Conservation (phyloP, 2,329 filamentous ascomycete genomes). For the Pseudogymnoascus sp. region DNA sequence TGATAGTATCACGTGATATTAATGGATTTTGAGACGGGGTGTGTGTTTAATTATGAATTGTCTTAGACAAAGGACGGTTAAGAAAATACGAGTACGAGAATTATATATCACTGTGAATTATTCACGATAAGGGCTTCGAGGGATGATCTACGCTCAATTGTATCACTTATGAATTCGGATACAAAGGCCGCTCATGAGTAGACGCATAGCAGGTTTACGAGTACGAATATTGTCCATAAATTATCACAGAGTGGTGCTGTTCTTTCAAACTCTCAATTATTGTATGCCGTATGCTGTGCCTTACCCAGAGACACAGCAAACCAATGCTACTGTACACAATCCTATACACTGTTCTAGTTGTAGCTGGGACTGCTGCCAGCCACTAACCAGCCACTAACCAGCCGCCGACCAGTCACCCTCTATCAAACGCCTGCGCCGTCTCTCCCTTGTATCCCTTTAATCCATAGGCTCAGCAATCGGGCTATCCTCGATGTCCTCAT, state of each 20-base stretch:
- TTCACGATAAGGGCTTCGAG: too few species aligned
- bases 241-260: background rate
- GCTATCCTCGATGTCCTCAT: constrained; percentile 36
- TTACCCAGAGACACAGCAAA: background rate
- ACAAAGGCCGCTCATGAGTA: too few species aligned
- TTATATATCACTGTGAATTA: too few species aligned
- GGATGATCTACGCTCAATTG: background rate
- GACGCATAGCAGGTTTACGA: too few species aligned
- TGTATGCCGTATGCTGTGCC: background rate
- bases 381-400: background rate
- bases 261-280: background rate
- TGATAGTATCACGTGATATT: background rate
- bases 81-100: background rate
- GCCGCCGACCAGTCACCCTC: background rate
- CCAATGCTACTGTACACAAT: background rate
- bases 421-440: background rate
- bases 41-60: background rate
- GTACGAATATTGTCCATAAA: background rate
- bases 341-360: background rate
- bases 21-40: background rate
- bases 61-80: background rate
- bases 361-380: background rate
- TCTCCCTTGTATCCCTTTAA: constrained; percentile 12
- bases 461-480: constrained; percentile 22
- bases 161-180: background rate